Evolutionary conservation across 1,139 yeast species (phyloP).

Genomic region (Trichomonascaceae sp.): DNA sequence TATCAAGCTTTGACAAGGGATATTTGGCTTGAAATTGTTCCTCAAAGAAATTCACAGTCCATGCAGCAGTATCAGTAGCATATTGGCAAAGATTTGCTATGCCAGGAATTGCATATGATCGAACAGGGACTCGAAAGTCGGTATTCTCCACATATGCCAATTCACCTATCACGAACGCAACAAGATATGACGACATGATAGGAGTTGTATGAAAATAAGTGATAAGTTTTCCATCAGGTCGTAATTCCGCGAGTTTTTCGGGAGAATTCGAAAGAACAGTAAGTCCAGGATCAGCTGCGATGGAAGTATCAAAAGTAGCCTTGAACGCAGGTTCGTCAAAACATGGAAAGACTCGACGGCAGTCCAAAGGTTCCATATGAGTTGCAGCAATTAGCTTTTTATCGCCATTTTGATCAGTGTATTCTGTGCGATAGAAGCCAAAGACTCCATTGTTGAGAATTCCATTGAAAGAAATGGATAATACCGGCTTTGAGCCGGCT

Average conservation of each 20-base stretch:
- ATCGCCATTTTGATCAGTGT: conserved; percentile 50
- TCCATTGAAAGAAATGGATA: conserved; percentile 42
- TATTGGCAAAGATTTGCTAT: conserved; percentile 46
- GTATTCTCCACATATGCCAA: conserved; percentile 61
- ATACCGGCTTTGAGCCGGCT: conserved; percentile 23
- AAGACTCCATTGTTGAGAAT: conserved; percentile 64
- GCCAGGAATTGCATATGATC: conserved; percentile 63
- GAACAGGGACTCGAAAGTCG: conserved; percentile 55
- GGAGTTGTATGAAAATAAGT: conserved; percentile 56
- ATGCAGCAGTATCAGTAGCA: conserved; percentile 60
- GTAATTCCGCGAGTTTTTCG: conserved; percentile 35
- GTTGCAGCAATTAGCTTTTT: conserved; percentile 69
- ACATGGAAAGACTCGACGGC: conserved; percentile 87
- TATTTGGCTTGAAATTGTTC: conserved; percentile 58
- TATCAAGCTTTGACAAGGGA: conserved; percentile 67
- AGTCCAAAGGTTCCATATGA: conserved; percentile 86
- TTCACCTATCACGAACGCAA: conserved; percentile 75
- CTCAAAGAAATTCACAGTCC: conserved; percentile 61
- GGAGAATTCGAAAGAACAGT: conserved; percentile 76
- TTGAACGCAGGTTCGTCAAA: conserved; percentile 82
- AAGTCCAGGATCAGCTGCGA: conserved; percentile 52
- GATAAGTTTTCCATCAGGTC: conserved; percentile 26
- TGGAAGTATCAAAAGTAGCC: conserved; percentile 68
- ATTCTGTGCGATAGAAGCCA: conserved; percentile 76
- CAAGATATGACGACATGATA: conserved; percentile 65